Conservation (phyloP, 2,329 filamentous ascomycete species). For the Monilinia polystroma region DNA sequence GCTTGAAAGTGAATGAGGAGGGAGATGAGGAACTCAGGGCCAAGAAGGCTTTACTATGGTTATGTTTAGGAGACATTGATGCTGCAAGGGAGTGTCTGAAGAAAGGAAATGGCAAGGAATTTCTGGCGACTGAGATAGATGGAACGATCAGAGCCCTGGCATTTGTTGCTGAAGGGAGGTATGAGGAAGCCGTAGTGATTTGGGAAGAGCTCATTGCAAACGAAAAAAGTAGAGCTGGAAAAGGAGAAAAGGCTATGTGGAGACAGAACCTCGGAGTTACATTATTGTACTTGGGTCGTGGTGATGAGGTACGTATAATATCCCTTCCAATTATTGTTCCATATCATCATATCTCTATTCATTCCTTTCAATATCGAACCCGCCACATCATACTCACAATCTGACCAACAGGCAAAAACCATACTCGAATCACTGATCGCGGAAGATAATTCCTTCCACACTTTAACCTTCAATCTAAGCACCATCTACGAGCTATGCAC, state of each 20-base stretch:
- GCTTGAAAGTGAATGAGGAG: constrained; percentile 46
- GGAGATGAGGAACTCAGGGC: constrained; percentile 43
- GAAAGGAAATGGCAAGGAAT: constrained; percentile 24
- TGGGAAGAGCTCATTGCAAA: constrained; percentile 56
- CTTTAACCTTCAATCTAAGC: constrained; percentile 82
- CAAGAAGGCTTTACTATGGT: constrained; percentile 65
- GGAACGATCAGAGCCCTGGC: constrained; percentile 65
- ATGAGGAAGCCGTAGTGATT: constrained; percentile 58
- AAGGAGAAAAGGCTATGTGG: constrained; percentile 63
- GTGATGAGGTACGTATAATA: constrained; percentile 61
- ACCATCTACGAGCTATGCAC: constrained; percentile 92
- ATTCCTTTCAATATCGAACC: neutral
- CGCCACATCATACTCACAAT: constrained; percentile 3
- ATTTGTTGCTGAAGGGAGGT: constrained; percentile 75
- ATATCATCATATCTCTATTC: neutral
- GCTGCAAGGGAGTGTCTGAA: constrained; percentile 59
- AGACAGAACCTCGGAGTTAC: constrained; percentile 82
- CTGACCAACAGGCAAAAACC: constrained; percentile 54
- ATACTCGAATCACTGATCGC: constrained; percentile 67
- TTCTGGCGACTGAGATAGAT: constrained; percentile 40
- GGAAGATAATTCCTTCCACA: constrained; percentile 66
- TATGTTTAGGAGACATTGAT: constrained; percentile 75
- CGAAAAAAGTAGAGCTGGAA: constrained; percentile 17
- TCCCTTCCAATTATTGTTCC: neutral
- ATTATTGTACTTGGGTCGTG: constrained; percentile 74